These are phyloP conservation scores for Gyrodon lividus DNA, from an alignment of 768 basidiomycete genomes.

Conservation along the genomic window DNA sequence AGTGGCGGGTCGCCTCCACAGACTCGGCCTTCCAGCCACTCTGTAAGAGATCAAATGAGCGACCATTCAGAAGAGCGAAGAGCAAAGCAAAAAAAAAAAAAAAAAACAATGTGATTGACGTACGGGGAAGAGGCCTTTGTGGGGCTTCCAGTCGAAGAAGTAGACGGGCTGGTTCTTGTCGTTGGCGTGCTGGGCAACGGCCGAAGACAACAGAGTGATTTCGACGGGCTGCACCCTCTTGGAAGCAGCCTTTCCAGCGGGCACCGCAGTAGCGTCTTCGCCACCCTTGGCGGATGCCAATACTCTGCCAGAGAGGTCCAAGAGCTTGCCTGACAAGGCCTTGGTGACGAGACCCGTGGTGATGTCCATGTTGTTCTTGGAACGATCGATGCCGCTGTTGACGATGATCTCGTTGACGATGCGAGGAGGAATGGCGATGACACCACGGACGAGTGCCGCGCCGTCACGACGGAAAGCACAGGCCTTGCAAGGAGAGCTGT, in stretches of 20 bases:
- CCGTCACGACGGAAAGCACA: conserved; percentile 20
- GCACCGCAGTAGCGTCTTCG: not conserved
- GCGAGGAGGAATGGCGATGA: conserved; percentile 21
- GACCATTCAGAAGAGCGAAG: not conserved
- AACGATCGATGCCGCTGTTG: not conserved
- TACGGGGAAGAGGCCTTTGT: conserved; percentile 21
- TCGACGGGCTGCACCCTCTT: conserved; percentile 17
- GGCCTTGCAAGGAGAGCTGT: conserved; percentile 23
- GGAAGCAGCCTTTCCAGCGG: not conserved
- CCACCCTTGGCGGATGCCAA: conserved; percentile 21
- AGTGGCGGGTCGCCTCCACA: not conserved
- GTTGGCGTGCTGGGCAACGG: conserved; percentile 17
- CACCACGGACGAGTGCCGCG: conserved; percentile 18
- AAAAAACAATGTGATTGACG: conserved; percentile 2
- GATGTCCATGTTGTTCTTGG: conserved; percentile 10
- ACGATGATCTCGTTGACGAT: conserved; percentile 24
- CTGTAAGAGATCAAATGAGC: not conserved
- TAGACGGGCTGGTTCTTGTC: conserved; percentile 17
- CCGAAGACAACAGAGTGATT: conserved; percentile 19
- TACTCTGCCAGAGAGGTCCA: conserved; percentile 13
- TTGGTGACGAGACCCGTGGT: conserved; percentile 13
- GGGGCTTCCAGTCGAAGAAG: conserved; percentile 23
- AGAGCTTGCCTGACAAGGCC: conserved; percentile 15
- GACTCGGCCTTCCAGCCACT: conserved; percentile 4
- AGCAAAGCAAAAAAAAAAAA: no score